These are phyloP conservation scores for Gaeumannomyces tritici DNA, from an alignment of 2,329 filamentous ascomycete genomes.

Conservation along the genomic window DNA sequence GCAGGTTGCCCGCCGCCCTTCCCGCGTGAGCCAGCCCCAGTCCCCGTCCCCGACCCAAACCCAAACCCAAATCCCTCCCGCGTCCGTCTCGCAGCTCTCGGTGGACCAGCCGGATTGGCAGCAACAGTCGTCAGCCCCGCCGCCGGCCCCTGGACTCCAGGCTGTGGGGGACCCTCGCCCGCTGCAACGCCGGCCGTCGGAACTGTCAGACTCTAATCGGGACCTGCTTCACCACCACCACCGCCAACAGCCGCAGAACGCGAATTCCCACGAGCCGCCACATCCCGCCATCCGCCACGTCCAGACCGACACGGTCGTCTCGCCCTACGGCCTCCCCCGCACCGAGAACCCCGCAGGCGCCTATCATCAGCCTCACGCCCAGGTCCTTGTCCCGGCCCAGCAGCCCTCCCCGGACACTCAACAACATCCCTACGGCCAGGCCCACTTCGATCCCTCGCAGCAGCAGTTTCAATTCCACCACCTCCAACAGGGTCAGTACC, in stretches of 20 bases:
- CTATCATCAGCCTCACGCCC: slow-evolving; percentile 29
- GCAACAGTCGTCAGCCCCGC: slow-evolving; percentile 11
- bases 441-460: slow-evolving; percentile 29
- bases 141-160: neutral
- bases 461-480: slow-evolving; percentile 14
- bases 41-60: slow-evolving; percentile 37
- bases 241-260: slow-evolving; percentile 22
- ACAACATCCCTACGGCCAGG: slow-evolving; percentile 22
- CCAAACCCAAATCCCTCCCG: slow-evolving; percentile 24
- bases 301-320: slow-evolving; percentile 31
- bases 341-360: slow-evolving; percentile 27
- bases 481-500: slow-evolving; percentile 20
- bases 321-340: slow-evolving; percentile 26
- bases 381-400: slow-evolving; percentile 23
- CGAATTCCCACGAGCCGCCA: slow-evolving; percentile 26
- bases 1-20: neutral
- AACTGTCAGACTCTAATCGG: slow-evolving; percentile 23
- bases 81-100: slow-evolving; percentile 28
- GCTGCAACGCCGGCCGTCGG: neutral
- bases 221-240: slow-evolving; percentile 29
- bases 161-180: neutral
- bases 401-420: slow-evolving; percentile 26
- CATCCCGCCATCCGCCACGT: slow-evolving; percentile 38
- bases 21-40: neutral
- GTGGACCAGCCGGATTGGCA: slow-evolving; percentile 27